These are phyloP conservation scores for Claviceps pazoutovae DNA, from an alignment of 2,329 filamentous ascomycete genomes.

Conservation along the genomic window DNA sequence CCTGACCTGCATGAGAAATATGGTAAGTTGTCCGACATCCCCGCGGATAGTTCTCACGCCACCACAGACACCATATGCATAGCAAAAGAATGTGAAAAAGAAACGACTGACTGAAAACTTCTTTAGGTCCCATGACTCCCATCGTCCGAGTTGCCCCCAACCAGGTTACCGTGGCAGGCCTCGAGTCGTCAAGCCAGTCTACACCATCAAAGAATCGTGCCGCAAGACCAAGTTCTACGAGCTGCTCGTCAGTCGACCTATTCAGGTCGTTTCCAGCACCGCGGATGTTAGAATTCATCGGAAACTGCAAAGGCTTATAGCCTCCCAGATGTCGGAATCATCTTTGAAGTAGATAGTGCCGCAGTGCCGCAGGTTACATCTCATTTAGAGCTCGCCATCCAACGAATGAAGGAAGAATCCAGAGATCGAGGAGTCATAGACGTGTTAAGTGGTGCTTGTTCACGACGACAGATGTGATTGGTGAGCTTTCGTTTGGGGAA, in stretches of 20 bases:
- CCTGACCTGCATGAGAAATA: slow-evolving; percentile 13
- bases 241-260: slow-evolving; percentile 8
- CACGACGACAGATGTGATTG: slow-evolving; percentile 40
- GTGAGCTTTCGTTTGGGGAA: slow-evolving; percentile 39
- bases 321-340: slow-evolving; percentile 24
- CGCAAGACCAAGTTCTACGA: slow-evolving; percentile 13
- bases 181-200: slow-evolving; percentile 17
- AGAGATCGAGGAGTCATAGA: slow-evolving; percentile 23
- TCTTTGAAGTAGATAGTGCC: slow-evolving; percentile 19
- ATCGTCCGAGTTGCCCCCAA: slow-evolving; percentile 13
- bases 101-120: no score
- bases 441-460: slow-evolving; percentile 40
- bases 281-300: slow-evolving; percentile 25
- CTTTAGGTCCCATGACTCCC: slow-evolving; percentile 9
- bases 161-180: slow-evolving; percentile 12
- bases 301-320: slow-evolving; percentile 26
- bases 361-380: slow-evolving; percentile 15
- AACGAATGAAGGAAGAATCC: slow-evolving; percentile 30
- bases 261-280: slow-evolving; percentile 23
- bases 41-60: no score
- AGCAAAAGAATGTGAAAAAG: neutral
- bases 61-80: no score
- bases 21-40: slow-evolving; percentile 4
- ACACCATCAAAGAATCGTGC: slow-evolving; percentile 15
- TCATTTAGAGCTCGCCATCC: slow-evolving; percentile 25